Evolutionary conservation across 164 flowering plant species (phyloP).

Genomic region (Vitis labrusca): DNA sequence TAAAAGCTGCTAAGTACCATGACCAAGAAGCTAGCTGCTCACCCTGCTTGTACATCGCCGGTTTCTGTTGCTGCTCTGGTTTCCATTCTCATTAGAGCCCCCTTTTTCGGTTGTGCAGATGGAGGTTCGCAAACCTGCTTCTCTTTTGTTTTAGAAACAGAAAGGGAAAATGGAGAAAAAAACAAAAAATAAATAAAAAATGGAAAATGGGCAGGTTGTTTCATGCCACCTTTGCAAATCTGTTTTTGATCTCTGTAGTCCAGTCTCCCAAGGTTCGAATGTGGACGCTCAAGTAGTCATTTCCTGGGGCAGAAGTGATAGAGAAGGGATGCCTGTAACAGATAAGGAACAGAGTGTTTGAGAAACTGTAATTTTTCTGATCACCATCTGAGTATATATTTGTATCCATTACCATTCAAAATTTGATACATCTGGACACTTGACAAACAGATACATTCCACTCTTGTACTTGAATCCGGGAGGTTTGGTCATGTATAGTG

Average conservation of each 20-base stretch:
- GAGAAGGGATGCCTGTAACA: constrained; percentile 91
- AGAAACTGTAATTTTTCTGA: not conserved
- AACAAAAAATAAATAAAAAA: not conserved
- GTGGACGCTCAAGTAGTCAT: constrained; percentile 82
- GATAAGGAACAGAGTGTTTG: not conserved
- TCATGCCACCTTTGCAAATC: constrained; percentile 59
- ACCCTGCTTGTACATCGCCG: constrained; percentile 35
- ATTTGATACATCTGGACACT: constrained; percentile 75
- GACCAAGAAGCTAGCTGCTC: constrained; percentile 14
- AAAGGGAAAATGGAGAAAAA: not conserved
- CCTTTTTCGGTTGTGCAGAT: not conserved
- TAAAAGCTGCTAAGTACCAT: not conserved
- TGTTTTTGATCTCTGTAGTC: constrained; percentile 67
- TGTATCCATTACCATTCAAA: constrained; percentile 74
- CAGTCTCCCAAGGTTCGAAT: constrained; percentile 87
- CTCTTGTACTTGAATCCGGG: constrained; percentile 83
- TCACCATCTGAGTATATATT: not conserved
- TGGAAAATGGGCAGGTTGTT: not conserved
- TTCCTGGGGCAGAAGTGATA: constrained; percentile 96
- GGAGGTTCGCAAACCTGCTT: constrained; percentile 1
- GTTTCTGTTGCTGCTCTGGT: constrained; percentile 43
- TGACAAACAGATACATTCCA: constrained; percentile 93
- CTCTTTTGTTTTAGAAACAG: not conserved
- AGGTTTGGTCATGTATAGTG: constrained; percentile 84
- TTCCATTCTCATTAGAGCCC: constrained; percentile 47